Evolutionary conservation across 2,329 filamentous ascomycete species (phyloP).

Genomic region (Penicillium sp.): DNA sequence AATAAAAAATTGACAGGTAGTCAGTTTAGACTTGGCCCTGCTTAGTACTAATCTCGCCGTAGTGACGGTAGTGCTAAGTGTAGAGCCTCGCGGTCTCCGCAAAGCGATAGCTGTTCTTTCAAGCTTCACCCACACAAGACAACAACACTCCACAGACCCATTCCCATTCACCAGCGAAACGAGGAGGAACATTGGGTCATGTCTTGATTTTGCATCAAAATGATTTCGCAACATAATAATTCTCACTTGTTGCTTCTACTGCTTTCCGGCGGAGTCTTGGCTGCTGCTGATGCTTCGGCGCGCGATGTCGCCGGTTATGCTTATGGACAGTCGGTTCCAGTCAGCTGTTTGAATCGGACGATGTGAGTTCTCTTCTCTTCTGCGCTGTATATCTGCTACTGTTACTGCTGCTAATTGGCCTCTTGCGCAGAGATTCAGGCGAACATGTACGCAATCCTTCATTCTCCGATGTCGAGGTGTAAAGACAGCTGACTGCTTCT

Average conservation of each 20-base stretch:
- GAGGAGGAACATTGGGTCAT: not conserved
- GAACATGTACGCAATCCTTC: slow-evolving; percentile 27
- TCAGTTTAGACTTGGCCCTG: too few species aligned
- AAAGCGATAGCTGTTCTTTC: slow-evolving; percentile 8
- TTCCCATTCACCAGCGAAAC: not conserved
- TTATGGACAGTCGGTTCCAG: slow-evolving; percentile 61
- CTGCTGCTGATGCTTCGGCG: not conserved
- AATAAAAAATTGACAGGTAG: too few species aligned
- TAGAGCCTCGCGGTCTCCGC: not conserved
- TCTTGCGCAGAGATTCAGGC: slow-evolving; percentile 24
- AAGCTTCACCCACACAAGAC: not conserved
- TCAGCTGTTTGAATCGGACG: slow-evolving; percentile 71
- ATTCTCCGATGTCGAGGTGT: too few species aligned
- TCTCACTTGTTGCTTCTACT: slow-evolving; percentile 12
- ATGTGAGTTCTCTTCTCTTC: slow-evolving; percentile 51
- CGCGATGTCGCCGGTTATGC: slow-evolving; percentile 30
- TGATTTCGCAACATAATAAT: slow-evolving; percentile 1
- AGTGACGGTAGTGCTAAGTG: too few species aligned
- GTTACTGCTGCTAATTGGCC: not conserved
- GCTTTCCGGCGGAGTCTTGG: slow-evolving; percentile 1
- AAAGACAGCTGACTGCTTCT: not conserved
- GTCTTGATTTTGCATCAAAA: not conserved
- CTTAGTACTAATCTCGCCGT: too few species aligned
- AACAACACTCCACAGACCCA: not conserved
- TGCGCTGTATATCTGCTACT: not conserved